A percentile compares a stretch with the other conserved stretches of the same genome.
Conservation (phyloP, 768 basidiomycete species). For the Pilatotrama ljubarskyi region DNA sequence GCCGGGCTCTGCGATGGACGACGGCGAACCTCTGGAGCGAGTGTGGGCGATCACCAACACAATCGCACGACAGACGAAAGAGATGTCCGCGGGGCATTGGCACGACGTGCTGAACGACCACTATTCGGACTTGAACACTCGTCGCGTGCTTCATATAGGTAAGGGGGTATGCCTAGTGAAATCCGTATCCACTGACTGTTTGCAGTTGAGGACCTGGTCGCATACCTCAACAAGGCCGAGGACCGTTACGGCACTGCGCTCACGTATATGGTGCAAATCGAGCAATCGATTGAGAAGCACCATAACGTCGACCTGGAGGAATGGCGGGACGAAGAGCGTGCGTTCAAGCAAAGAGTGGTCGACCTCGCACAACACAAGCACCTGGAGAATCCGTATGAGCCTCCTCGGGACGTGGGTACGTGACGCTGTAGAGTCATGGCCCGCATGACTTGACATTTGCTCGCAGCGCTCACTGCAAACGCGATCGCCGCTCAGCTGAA, state of each 20-base stretch:
- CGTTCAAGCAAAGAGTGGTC: not conserved
- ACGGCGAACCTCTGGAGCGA: slow-evolving; percentile 16
- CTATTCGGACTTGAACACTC: slow-evolving; percentile 15
- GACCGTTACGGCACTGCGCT: not conserved
- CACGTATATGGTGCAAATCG: not conserved
- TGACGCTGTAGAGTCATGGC: too few relatives aligned
- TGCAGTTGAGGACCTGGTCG: not conserved
- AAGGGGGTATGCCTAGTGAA: not conserved
- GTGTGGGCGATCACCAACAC: slow-evolving; percentile 15
- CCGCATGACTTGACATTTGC: too few relatives aligned
- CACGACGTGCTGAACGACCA: slow-evolving; percentile 24
- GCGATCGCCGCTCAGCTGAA: too few relatives aligned
- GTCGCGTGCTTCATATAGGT: slow-evolving; percentile 11
- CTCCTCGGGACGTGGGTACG: not conserved
- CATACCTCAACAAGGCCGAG: not conserved
- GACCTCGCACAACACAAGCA: not conserved
- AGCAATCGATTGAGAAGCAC: not conserved
- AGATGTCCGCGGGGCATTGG: slow-evolving; percentile 22
- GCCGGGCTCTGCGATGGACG: slow-evolving; percentile 1
- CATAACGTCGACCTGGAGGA: not conserved
- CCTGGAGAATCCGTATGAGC: slow-evolving; percentile 5
- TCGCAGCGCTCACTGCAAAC: too few relatives aligned
- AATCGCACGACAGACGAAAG: slow-evolving; percentile 2
- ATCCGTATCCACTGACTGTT: not conserved
- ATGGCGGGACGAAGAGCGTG: not conserved